phyloP scores from a whole-genome alignment of 139 green algal genomes.

The Volvox africanus region DNA sequence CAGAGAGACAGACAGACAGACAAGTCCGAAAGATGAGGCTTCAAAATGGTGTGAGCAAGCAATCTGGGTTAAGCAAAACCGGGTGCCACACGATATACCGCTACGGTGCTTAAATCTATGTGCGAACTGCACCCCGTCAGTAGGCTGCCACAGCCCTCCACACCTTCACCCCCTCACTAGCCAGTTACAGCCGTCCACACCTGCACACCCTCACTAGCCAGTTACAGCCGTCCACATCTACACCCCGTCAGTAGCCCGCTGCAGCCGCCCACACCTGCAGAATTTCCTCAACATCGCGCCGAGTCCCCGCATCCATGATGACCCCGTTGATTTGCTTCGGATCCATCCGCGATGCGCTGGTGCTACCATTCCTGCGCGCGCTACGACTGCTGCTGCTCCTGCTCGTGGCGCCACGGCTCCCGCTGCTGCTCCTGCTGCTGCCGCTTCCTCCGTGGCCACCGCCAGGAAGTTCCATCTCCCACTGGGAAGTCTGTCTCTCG shows the following conservation, averaged over 20 bases:
- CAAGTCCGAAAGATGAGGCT: too few relatives aligned
- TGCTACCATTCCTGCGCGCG: not conserved
- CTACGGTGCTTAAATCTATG: too few relatives aligned
- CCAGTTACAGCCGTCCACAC: not conserved
- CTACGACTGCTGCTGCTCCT: not conserved
- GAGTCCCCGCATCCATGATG: not conserved
- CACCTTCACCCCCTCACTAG: not conserved
- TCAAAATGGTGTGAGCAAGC: too few relatives aligned
- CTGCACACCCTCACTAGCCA: too few relatives aligned
- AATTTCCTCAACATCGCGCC: not conserved
- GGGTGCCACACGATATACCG: too few relatives aligned
- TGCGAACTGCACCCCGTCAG: too few relatives aligned
- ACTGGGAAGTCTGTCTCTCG: not conserved
- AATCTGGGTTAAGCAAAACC: too few relatives aligned
- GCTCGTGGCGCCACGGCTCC: not conserved
- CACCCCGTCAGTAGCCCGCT: not conserved
- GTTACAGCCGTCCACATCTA: too few relatives aligned
- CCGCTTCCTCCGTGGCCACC: not conserved
- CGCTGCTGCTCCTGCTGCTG: not conserved
- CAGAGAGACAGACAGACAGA: too few relatives aligned
- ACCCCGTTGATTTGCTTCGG: not conserved
- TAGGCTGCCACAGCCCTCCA: not conserved
- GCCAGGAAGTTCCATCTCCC: not conserved
- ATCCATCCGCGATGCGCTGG: not conserved
- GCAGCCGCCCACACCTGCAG: not conserved